Base-by-base conservation (phyloP, 768 basidiomycete genomes). In the Cubamyces sp. region DNA sequence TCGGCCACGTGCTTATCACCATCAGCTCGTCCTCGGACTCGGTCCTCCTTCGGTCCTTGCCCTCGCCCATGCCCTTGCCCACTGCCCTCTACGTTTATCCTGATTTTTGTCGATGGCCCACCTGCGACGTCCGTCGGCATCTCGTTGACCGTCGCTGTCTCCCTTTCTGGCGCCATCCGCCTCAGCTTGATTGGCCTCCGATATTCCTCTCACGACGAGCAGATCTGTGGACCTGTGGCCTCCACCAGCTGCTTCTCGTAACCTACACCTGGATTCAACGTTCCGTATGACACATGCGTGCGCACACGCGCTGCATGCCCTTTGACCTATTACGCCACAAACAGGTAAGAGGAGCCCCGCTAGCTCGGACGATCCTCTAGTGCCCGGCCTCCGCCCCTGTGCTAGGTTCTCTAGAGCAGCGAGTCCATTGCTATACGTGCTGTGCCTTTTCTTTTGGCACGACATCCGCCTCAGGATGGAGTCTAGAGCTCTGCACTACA, bases 1-100 rank as follows among this genome's bases (percentile, higher is more conserved):
- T 54, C 43, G 51, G 51, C 64, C 55, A 61, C 64, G 64, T 62
- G 64, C 49, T 59, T 51, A 59, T 50, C 57, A 58, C 26, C 57
- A 59, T 45, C 57, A 52, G 39, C 40, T 40, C 37, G 8, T 40
- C 39, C 37, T 40, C 30, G 19, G 49, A 23, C 49, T 54, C 40
- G 26, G 26, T 25, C 25, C n/a, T 54, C 42, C 52, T 25, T 48
- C 46, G n/a, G 26, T 30, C 54, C n/a, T 28, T 12, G 5, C 6
- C 25, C 30, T 23, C 42, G 42, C 19, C 39, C 42, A 3, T 46
- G 25, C 11, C 37, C 26, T 56, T 37, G 7, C 42, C 30, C 16
- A 6, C 28, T n/a, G 6, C 49, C 21, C 26, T 25, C 46, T 19
- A 14, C 19, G n/a, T 18, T 18, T 43, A 43, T 43, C 19, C 42